These are phyloP conservation scores for Phaseolus lunatus DNA, from an alignment of 306 rosid genomes.

Conservation along the genomic window DNA sequence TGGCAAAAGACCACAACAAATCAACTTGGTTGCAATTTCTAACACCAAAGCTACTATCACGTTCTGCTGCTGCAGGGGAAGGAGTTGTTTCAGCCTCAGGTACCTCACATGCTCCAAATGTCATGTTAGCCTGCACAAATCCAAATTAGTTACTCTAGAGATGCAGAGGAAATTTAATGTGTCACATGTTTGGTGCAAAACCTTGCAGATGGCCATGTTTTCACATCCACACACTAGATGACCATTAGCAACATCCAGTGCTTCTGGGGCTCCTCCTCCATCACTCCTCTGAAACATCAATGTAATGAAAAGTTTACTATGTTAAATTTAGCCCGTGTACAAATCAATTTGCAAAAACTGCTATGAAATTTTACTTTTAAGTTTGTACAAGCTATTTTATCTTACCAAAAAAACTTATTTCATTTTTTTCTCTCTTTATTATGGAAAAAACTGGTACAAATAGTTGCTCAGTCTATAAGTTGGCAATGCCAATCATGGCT, in stretches of 20 bases:
- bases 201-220: constrained; percentile 73
- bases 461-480: background rate
- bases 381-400: too few species aligned
- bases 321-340: background rate
- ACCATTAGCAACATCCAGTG: constrained; percentile 70
- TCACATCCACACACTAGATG: constrained; percentile 72
- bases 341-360: too few species aligned
- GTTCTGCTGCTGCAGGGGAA: background rate
- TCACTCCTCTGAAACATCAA: constrained; percentile 71
- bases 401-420: too few species aligned
- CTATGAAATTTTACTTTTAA: too few species aligned
- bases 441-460: too few species aligned
- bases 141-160: constrained; percentile 18
- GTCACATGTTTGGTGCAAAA: constrained; percentile 17
- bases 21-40: constrained; percentile 43
- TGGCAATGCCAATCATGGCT: constrained; percentile 7
- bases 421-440: background rate
- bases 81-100: constrained; percentile 55
- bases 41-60: constrained; percentile 44
- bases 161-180: background rate
- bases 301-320: background rate
- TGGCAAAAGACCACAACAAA: constrained; percentile 43
- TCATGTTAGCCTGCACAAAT: constrained; percentile 63
- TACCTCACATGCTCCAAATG: constrained; percentile 61
- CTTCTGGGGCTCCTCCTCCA: constrained; percentile 78